Evolutionary conservation across 176 grass and related monocot species (phyloP).

Genomic region (Eragrostis curvula): DNA sequence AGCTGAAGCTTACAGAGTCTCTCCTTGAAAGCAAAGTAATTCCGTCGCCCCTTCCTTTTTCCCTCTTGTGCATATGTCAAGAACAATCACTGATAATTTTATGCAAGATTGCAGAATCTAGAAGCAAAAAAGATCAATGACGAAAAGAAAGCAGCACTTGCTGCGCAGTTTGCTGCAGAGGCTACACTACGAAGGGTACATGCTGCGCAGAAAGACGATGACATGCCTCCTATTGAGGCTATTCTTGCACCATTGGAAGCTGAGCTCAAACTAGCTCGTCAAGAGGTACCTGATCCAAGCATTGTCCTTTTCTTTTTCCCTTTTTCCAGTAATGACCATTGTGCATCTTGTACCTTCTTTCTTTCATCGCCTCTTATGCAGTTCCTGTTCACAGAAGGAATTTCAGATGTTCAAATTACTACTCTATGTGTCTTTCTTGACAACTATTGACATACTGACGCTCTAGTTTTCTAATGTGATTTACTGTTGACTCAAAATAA

Average conservation of each 20-base stretch:
- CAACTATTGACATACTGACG: neutral
- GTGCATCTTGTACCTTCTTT: neutral
- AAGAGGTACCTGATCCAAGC: conserved; percentile 59
- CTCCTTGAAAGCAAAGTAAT: conserved; percentile 90
- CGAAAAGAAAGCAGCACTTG: conserved; percentile 87
- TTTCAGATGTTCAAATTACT: neutral
- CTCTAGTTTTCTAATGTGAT: neutral
- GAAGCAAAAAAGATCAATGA: conserved; percentile 97
- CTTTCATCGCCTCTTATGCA: neutral
- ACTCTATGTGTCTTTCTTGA: neutral
- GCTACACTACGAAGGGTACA: conserved; percentile 96
- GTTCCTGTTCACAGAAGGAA: neutral
- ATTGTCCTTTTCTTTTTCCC: conserved; percentile 21
- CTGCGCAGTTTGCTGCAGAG: conserved; percentile 94
- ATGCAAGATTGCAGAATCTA: conserved; percentile 65
- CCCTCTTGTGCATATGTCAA: neutral
- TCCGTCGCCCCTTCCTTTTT: neutral
- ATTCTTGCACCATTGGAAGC: conserved; percentile 98
- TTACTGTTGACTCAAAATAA: neutral
- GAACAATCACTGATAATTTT: neutral
- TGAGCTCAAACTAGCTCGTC: conserved; percentile 81
- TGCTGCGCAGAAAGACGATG: conserved; percentile 94
- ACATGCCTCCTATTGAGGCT: conserved; percentile 97
- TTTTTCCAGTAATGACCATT: neutral
- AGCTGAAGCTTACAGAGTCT: conserved; percentile 95